A percentile compares a stretch with the other conserved stretches of the same genome.
phyloP scores from a whole-genome alignment of 805 yeast species.

The Zygoascus ofunaensis region DNA sequence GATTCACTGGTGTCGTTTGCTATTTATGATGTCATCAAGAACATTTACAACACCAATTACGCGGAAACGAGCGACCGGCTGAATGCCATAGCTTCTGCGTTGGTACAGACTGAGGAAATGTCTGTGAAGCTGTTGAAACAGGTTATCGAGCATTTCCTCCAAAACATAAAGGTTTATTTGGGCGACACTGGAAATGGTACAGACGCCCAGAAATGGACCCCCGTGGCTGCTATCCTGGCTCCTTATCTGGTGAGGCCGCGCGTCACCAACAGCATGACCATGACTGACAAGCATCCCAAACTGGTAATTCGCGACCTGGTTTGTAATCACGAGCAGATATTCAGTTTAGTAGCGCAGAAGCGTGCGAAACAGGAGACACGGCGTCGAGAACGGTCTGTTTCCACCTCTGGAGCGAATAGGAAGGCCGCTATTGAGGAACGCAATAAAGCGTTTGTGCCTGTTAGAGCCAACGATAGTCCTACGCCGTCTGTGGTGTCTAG shows the following conservation, averaged over 20 bases:
- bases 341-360: conserved; percentile 10
- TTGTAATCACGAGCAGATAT: conserved; percentile 16
- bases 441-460: conserved; percentile 5
- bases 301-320: conserved; percentile 21
- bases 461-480: neutral
- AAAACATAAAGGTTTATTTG: conserved; percentile 1
- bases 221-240: conserved; percentile 19
- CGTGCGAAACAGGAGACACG: conserved; percentile 9
- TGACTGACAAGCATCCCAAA: conserved; percentile 25
- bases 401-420: conserved; percentile 18
- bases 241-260: conserved; percentile 25
- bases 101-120: neutral
- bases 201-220: conserved; percentile 7
- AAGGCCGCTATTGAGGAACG: conserved; percentile 19
- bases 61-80: conserved; percentile 2
- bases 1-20: conserved; percentile 58
- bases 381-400: conserved; percentile 14
- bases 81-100: neutral
- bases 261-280: conserved; percentile 21
- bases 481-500: conserved; percentile 1
- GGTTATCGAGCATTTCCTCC: neutral
- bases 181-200: neutral
- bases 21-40: conserved; percentile 53
- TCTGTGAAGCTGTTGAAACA: neutral
- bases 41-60: conserved; percentile 37